Percentiles rank a stretch among this genome's conserved stretches.
Evolutionary conservation across 805 yeast genomes (phyloP).

Genomic region (Blastobotrys mokoenaii): DNA sequence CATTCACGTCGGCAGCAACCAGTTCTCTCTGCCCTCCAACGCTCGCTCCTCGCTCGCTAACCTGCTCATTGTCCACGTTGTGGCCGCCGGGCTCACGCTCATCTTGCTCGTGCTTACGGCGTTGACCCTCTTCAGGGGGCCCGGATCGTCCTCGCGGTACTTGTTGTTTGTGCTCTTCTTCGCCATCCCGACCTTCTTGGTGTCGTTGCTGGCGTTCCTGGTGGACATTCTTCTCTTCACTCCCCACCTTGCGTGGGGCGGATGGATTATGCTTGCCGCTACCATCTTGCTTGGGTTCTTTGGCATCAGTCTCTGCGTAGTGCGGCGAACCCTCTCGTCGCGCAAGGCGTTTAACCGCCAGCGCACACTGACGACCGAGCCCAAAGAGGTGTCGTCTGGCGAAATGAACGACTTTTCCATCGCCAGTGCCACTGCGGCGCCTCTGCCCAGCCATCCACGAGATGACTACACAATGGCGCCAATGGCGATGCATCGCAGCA

Average conservation of each 20-base stretch:
- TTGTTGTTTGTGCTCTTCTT: conserved; percentile 47
- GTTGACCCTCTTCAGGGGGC: conserved; percentile 32
- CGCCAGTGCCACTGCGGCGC: conserved; percentile 12
- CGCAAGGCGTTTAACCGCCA: conserved; percentile 20
- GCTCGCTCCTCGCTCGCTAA: conserved; percentile 52
- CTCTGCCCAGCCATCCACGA: conserved; percentile 6
- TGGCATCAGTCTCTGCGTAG: conserved; percentile 59
- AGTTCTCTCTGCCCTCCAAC: conserved; percentile 47
- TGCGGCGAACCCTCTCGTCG: conserved; percentile 51
- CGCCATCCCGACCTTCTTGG: conserved; percentile 60
- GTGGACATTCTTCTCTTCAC: conserved; percentile 76
- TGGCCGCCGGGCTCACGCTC: conserved; percentile 48
- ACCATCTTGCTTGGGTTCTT: conserved; percentile 56
- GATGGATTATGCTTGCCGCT: conserved; percentile 74
- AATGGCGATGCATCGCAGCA: too few species aligned
- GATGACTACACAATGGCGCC: not conserved
- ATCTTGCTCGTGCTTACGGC: conserved; percentile 36
- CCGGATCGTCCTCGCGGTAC: conserved; percentile 33
- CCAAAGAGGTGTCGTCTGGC: not conserved
- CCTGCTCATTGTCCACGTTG: conserved; percentile 58
- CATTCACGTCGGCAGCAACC: conserved; percentile 28
- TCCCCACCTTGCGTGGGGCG: conserved; percentile 69
- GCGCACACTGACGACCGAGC: conserved; percentile 2
- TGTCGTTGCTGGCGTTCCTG: conserved; percentile 64
- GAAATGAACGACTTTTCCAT: not conserved